These are phyloP conservation scores for Rosa lucieae DNA, from an alignment of 306 rosid species.

Conservation along the genomic window DNA sequence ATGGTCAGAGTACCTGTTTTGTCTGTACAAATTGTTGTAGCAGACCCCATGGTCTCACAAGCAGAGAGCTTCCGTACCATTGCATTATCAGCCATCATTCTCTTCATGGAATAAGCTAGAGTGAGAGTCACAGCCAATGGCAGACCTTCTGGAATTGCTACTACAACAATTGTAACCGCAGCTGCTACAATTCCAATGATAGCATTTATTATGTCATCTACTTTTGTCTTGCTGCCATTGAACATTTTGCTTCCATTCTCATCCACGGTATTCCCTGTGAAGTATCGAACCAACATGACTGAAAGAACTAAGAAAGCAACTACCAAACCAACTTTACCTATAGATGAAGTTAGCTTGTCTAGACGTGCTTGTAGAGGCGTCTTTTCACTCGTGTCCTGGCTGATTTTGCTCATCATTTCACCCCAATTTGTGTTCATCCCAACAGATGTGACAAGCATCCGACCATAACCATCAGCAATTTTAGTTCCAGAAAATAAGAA, in stretches of 20 bases:
- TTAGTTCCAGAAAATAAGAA: constrained; percentile 46
- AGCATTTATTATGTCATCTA: constrained; percentile 31
- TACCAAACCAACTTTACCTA: constrained; percentile 42
- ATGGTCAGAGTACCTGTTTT: constrained; percentile 51
- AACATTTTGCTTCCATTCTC: constrained; percentile 33
- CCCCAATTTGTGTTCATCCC: constrained; percentile 53
- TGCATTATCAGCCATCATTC: constrained; percentile 49
- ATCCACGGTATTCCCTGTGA: constrained; percentile 37
- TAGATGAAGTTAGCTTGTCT: constrained; percentile 37
- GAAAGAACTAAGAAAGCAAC: constrained; percentile 32
- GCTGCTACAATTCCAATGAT: constrained; percentile 36
- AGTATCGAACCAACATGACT: constrained; percentile 30
- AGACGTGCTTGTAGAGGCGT: constrained; percentile 42
- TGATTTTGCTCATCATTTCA: constrained; percentile 45
- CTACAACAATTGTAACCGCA: constrained; percentile 44
- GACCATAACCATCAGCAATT: constrained; percentile 43
- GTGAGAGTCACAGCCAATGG: constrained; percentile 10
- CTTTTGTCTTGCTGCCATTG: constrained; percentile 27
- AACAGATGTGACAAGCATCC: constrained; percentile 49
- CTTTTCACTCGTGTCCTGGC: constrained; percentile 17
- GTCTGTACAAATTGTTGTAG: constrained; percentile 47
- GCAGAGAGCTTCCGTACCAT: constrained; percentile 52
- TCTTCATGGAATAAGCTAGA: constrained; percentile 37
- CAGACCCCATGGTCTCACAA: constrained; percentile 53
- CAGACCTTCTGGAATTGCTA: constrained; percentile 54